A percentile compares a stretch with the other conserved stretches of the same genome.
phyloP scores from a whole-genome alignment of 2,329 filamentous ascomycete genomes.

The Beauveria sp. region DNA sequence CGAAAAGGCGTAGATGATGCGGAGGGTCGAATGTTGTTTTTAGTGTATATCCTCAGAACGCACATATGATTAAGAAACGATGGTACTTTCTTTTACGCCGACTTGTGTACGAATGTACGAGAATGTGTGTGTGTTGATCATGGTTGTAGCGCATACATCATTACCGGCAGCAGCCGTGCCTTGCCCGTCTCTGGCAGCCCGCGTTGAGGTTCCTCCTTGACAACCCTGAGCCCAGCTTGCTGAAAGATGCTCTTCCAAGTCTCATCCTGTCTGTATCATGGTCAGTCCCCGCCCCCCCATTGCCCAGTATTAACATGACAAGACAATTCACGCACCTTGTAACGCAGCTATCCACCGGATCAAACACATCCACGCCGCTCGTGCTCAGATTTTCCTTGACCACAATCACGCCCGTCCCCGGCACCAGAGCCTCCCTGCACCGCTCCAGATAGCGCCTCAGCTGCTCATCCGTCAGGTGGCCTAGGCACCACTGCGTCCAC shows the following conservation, averaged over 20 bases:
- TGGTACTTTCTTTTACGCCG: not conserved
- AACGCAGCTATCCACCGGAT: slow-evolving; percentile 68
- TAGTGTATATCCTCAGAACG: not conserved
- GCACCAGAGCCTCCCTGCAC: slow-evolving; percentile 39
- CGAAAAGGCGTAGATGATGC: not conserved
- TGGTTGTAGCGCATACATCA: slow-evolving; percentile 68
- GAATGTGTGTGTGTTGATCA: not conserved
- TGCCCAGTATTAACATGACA: too few species aligned
- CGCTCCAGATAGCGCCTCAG: slow-evolving; percentile 58
- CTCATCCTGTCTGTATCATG: slow-evolving; percentile 49
- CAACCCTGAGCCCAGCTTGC: slow-evolving; percentile 58
- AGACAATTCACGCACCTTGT: slow-evolving; percentile 44
- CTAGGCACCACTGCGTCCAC: slow-evolving; percentile 88
- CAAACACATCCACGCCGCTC: slow-evolving; percentile 58
- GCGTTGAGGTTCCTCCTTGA: slow-evolving; percentile 63
- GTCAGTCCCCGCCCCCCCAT: not conserved
- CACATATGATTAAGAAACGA: not conserved
- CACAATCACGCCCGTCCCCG: slow-evolving; percentile 27
- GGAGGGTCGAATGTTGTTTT: too few species aligned
- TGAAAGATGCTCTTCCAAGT: slow-evolving; percentile 66
- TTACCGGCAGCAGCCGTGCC: slow-evolving; percentile 56
- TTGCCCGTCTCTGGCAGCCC: slow-evolving; percentile 55
- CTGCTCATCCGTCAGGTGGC: slow-evolving; percentile 70
- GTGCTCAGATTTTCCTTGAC: slow-evolving; percentile 62
- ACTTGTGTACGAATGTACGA: not conserved